Percentiles rank a stretch among this genome's conserved stretches.
Conservation (phyloP, 495 filamentous ascomycete genomes). For the Copromyces sp. region DNA sequence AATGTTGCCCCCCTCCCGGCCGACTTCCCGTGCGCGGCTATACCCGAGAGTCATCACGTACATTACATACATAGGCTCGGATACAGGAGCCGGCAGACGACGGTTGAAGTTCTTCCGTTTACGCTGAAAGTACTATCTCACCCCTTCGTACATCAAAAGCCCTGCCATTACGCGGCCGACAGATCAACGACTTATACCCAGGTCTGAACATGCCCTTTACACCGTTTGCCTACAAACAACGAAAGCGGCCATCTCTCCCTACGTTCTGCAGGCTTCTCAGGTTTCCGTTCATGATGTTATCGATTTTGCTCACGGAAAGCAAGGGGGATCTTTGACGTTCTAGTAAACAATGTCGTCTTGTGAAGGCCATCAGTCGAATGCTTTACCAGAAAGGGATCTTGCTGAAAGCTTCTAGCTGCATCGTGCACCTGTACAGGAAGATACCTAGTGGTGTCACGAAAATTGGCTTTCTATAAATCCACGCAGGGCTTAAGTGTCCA, state of each 20-base stretch:
- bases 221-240: not conserved
- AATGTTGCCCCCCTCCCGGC: not conserved
- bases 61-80: not conserved
- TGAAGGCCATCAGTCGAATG: not conserved
- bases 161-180: not conserved
- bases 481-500: not conserved
- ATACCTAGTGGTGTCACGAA: not conserved
- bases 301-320: not conserved
- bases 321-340: not conserved
- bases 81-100: not conserved
- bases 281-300: not conserved
- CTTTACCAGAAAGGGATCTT: not conserved
- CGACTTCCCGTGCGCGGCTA: not conserved
- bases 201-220: not conserved
- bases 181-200: not conserved
- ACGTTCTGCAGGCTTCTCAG: not conserved
- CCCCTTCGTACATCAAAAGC: not conserved
- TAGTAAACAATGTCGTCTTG: not conserved
- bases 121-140: not conserved
- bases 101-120: not conserved
- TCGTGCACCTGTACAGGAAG: not conserved
- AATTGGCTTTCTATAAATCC: not conserved
- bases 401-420: not conserved
- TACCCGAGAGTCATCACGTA: not conserved
- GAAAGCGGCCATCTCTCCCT: not conserved